phyloP scores from a whole-genome alignment of 139 green algal genomes.

The Choricystis sp. region DNA sequence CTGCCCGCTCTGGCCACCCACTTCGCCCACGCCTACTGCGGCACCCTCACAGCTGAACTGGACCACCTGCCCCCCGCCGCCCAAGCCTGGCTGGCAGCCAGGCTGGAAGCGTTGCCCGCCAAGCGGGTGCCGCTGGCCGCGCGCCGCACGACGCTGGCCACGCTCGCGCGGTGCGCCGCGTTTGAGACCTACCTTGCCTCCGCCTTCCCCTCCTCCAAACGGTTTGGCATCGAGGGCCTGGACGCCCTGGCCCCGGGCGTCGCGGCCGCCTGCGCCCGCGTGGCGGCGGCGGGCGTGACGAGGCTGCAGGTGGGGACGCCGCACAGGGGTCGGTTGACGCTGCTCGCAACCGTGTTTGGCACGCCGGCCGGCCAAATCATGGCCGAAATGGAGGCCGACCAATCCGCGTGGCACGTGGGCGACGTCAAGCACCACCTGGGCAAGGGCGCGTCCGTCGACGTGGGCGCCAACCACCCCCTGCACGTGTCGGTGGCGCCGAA shows the following conservation, averaged over 20 bases:
- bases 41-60: slow-evolving; percentile 25
- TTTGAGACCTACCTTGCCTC: slow-evolving; percentile 38
- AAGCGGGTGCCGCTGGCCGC: background rate
- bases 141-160: slow-evolving; percentile 3
- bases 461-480: background rate
- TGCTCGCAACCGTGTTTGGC: slow-evolving; percentile 46
- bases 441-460: slow-evolving; percentile 11
- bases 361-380: slow-evolving; percentile 43
- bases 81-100: slow-evolving; percentile 12
- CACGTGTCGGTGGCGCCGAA: slow-evolving; percentile 45
- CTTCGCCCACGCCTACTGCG: slow-evolving; percentile 25
- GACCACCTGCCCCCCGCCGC: slow-evolving; percentile 22
- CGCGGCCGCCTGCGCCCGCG: slow-evolving; percentile 15
- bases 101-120: slow-evolving; percentile 6
- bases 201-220: slow-evolving; percentile 38
- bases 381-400: slow-evolving; percentile 37
- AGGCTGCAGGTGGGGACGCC: slow-evolving; percentile 23
- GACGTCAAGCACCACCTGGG: slow-evolving; percentile 59
- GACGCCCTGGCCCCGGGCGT: slow-evolving; percentile 38
- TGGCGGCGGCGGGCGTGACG: slow-evolving; percentile 13
- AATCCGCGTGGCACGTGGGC: slow-evolving; percentile 34
- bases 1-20: slow-evolving; percentile 16
- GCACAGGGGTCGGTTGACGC: slow-evolving; percentile 39
- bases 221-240: slow-evolving; percentile 49
- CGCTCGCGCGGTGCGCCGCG: slow-evolving; percentile 15